A percentile compares a stretch with the other conserved stretches of the same genome.
These are phyloP conservation scores for Metarhizium album DNA, from an alignment of 2,329 filamentous ascomycete species.

Conservation along the genomic window DNA sequence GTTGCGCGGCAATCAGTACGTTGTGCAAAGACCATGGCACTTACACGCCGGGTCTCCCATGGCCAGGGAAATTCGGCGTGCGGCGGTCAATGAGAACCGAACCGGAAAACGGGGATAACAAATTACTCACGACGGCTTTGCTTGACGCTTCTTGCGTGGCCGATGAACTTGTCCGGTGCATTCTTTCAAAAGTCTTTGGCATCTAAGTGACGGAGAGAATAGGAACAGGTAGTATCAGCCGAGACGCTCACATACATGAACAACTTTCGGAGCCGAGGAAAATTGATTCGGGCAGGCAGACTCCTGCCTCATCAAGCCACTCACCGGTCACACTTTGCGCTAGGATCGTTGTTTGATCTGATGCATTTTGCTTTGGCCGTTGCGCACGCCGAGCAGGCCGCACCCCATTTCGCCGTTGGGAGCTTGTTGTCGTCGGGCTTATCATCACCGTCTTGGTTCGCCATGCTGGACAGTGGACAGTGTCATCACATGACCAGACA, in stretches of 20 bases:
- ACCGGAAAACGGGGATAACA: no score
- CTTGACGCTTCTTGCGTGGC: conserved; percentile 39
- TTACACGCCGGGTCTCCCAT: not conserved
- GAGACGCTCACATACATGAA: not conserved
- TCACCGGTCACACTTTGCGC: conserved; percentile 35
- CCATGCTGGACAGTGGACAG: conserved; percentile 2
- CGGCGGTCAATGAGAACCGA: not conserved
- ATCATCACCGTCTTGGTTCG: conserved; percentile 1
- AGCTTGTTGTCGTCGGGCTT: conserved; percentile 17
- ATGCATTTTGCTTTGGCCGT: conserved; percentile 40
- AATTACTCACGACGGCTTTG: conserved; percentile 37
- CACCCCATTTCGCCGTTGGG: conserved; percentile 35
- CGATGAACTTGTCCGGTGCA: conserved; percentile 36
- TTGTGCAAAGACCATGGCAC: not conserved
- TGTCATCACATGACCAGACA: conserved; percentile 6
- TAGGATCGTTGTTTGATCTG: conserved; percentile 24
- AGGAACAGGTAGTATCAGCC: not conserved
- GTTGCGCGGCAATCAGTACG: not conserved
- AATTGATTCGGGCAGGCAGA: not conserved
- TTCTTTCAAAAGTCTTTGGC: conserved; percentile 36
- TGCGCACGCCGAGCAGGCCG: conserved; percentile 37
- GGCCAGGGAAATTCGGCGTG: not conserved
- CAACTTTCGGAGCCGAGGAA: not conserved
- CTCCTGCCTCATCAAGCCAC: conserved; percentile 4
- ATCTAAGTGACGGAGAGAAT: conserved; percentile 28